These are phyloP conservation scores for Backusella parvicylindrica DNA, from an alignment of 192 early-diverging fungal genomes.

Conservation along the genomic window DNA sequence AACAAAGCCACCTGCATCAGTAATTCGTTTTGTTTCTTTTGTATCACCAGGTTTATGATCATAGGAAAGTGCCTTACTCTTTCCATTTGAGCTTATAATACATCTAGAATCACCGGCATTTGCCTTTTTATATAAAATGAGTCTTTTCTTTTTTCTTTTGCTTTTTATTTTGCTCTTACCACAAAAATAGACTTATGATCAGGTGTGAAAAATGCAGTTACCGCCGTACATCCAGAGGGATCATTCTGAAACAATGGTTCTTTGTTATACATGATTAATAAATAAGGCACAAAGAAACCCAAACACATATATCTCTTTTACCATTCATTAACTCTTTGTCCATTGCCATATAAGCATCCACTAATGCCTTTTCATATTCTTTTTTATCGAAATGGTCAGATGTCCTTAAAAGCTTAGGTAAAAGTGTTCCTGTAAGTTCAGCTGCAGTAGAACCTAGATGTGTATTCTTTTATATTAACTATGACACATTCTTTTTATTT, in stretches of 20 bases:
- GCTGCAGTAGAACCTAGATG: slow-evolving; percentile 69
- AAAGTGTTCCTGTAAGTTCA: slow-evolving; percentile 72
- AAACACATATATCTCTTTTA: slow-evolving; percentile 25
- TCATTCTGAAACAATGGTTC: slow-evolving; percentile 76
- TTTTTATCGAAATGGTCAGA: slow-evolving; percentile 62
- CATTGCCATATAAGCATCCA: slow-evolving; percentile 75
- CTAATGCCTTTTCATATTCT: slow-evolving; percentile 75
- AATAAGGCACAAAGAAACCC: too few relatives aligned
- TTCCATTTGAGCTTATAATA: slow-evolving; percentile 79
- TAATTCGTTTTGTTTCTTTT: slow-evolving; percentile 83
- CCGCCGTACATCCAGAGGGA: slow-evolving; percentile 97
- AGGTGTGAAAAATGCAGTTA: slow-evolving; percentile 79
- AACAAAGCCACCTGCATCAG: slow-evolving; percentile 92
- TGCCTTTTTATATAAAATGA: slow-evolving; percentile 37
- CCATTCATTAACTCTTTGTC: slow-evolving; percentile 77
- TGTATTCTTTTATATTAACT: not conserved
- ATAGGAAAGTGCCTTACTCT: slow-evolving; percentile 71
- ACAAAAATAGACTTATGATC: slow-evolving; percentile 72
- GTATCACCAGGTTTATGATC: slow-evolving; percentile 96
- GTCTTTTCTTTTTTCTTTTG: not conserved
- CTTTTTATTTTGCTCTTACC: slow-evolving; percentile 33
- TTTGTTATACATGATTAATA: slow-evolving; percentile 22
- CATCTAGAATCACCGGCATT: slow-evolving; percentile 98
- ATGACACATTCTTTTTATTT: not conserved
- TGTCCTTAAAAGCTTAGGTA: slow-evolving; percentile 71